Percentiles rank a stretch among this genome's conserved stretches.
These are phyloP conservation scores for Scheffersomyces insectosa DNA, from an alignment of 1,139 yeast species.

Conservation along the genomic window DNA sequence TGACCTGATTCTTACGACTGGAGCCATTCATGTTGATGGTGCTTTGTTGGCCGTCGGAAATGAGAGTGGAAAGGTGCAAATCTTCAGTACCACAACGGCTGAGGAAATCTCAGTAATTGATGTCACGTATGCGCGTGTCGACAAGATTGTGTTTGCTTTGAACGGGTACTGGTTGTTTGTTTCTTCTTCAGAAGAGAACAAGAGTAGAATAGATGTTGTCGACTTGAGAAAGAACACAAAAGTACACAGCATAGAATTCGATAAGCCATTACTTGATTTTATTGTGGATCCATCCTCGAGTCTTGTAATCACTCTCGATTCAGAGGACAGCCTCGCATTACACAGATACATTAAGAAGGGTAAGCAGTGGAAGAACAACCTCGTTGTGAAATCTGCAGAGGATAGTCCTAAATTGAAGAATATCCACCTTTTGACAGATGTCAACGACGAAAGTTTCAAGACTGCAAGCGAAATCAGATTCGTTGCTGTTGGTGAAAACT, in stretches of 20 bases:
- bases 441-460: slow-evolving; percentile 8
- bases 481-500: slow-evolving; percentile 2
- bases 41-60: slow-evolving; percentile 54
- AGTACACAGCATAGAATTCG: slow-evolving; percentile 28
- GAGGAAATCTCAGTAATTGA: slow-evolving; percentile 39
- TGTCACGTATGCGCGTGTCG: slow-evolving; percentile 26
- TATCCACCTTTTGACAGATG: slow-evolving; percentile 5
- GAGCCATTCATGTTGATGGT: slow-evolving; percentile 67
- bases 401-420: slow-evolving; percentile 1
- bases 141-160: slow-evolving; percentile 52
- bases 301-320: slow-evolving; percentile 28
- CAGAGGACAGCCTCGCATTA: slow-evolving; percentile 15
- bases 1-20: slow-evolving; percentile 14
- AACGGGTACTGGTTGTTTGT: slow-evolving; percentile 70
- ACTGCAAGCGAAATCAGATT: slow-evolving; percentile 8
- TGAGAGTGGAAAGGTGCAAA: slow-evolving; percentile 34
- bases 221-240: slow-evolving; percentile 53
- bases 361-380: slow-evolving; percentile 36
- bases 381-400: slow-evolving; percentile 1
- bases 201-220: slow-evolving; percentile 43
- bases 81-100: slow-evolving; percentile 46
- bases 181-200: slow-evolving; percentile 14
- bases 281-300: slow-evolving; percentile 51
- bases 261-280: slow-evolving; percentile 21
- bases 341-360: slow-evolving; percentile 47